These are phyloP conservation scores for Phytopythium sindhum DNA, from an alignment of 352 stramenopile species.

Conservation along the genomic window DNA sequence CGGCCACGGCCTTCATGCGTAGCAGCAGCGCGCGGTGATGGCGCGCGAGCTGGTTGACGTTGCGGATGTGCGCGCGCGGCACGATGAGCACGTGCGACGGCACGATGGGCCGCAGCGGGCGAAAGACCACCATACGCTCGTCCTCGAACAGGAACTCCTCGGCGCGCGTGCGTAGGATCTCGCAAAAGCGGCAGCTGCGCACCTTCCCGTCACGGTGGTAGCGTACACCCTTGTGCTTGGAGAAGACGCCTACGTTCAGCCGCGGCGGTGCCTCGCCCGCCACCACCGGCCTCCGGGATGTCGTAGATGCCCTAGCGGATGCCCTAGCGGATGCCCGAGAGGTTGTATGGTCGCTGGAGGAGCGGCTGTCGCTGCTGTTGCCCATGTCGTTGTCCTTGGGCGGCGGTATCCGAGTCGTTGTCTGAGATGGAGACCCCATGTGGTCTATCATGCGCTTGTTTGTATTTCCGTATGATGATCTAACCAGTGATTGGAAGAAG, in stretches of 20 bases:
- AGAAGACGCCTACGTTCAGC: conserved; percentile 42
- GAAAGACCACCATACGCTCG: conserved; percentile 75
- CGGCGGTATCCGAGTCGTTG: too few relatives aligned
- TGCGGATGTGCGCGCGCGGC: conserved; percentile 72
- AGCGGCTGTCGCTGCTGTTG: conserved; percentile 11
- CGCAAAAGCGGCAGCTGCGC: conserved; percentile 73
- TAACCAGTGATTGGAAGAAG: too few relatives aligned
- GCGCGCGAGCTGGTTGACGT: conserved; percentile 61
- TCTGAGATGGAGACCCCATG: too few relatives aligned
- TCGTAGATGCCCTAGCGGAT: neutral
- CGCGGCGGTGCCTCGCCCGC: conserved; percentile 17
- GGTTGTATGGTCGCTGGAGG: too few relatives aligned
- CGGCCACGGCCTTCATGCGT: conserved; percentile 62
- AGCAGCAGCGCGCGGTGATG: conserved; percentile 49
- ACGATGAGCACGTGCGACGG: conserved; percentile 79
- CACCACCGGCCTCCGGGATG: conserved; percentile 10
- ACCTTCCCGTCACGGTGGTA: conserved; percentile 62
- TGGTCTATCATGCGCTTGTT: neutral
- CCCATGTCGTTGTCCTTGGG: neutral
- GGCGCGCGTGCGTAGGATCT: conserved; percentile 56
- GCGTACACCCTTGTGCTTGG: conserved; percentile 65
- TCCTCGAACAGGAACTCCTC: conserved; percentile 79
- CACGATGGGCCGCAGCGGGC: conserved; percentile 62
- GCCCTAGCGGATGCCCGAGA: too few relatives aligned
- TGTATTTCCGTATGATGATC: too few relatives aligned